Evolutionary conservation across 176 grass and related monocot genomes (phyloP), one percentile per base, ranked within the genome.

Genomic region (Microstegium vimineum): DNA sequence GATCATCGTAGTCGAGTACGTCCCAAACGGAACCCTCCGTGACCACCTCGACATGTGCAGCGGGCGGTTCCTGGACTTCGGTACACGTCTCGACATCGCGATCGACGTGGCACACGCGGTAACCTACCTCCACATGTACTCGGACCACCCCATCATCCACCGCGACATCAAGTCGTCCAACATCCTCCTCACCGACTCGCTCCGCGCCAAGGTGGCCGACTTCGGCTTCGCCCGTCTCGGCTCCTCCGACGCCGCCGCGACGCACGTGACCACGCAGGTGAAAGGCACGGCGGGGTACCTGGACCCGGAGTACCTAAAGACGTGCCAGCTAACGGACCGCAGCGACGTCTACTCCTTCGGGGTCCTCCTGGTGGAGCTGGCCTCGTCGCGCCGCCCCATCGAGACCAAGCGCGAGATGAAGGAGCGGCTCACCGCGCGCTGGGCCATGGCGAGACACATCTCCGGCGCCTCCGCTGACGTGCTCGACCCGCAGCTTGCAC

Each of bases 161-260:
- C 87, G 97, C 75, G 97, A 99, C 87, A 99, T 99, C 77, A 99
- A 99, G 62, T 99, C 97, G 16, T 99, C 97, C 32, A 99, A 99
- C 86, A 94, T 99, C 84, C 89, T 98, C 52, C 89, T 98, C 68
- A 98, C 93, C 6, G 41, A 79, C 62, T 95, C 90, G 26, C 80
- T 98, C 2, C 93, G 92, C 30, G 96, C 96, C 76, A 98, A 98
- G 83, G 96, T 98, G 52, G 87, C 93, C 56, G 96, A 98, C 80
- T 98, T 98, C 77, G 96, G 96, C 11, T 94, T 98, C 82, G 96
- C 96, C 3, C 84, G 90, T 18, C 66, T 94, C n/a, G 90, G 85
- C 49, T 20, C 76, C n/a, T n/a, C n/a, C n/a, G n/a, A n/a, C n/a
- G n/a, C n/a, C n/a, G n/a, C n/a, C n/a, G n/a, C n/a, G n/a, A n/a